Percentiles rank a stretch among this genome's conserved stretches.
Conservation (phyloP, 495 filamentous ascomycete genomes). For the Acidomyces sp. region DNA sequence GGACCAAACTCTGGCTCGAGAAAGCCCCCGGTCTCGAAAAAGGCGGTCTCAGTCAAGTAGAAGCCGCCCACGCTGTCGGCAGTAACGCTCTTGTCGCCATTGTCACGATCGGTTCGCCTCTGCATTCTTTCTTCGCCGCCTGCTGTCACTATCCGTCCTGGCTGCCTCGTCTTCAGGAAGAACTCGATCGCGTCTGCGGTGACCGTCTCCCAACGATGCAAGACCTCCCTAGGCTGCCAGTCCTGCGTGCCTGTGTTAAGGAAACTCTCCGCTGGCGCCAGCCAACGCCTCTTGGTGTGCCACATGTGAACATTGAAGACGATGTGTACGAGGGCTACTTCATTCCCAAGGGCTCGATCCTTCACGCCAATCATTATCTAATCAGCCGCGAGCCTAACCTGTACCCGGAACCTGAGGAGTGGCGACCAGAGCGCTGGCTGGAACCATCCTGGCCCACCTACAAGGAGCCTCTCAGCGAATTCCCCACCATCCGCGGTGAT, state of each 20-base stretch:
- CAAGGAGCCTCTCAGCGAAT: constrained; percentile 35
- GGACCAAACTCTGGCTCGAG: constrained; percentile 8
- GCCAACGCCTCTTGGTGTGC: constrained; percentile 21
- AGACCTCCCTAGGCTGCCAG: constrained; percentile 17
- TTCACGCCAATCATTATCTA: constrained; percentile 24
- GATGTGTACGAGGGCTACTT: constrained; percentile 27
- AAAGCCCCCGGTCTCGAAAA: constrained; percentile 2
- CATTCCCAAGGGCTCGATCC: constrained; percentile 26
- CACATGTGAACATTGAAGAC: constrained; percentile 24
- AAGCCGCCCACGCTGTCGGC: constrained; percentile 7
- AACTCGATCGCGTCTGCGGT: constrained; percentile 22
- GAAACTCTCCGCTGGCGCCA: constrained; percentile 30
- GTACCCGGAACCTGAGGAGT: constrained; percentile 26
- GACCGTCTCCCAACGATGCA: constrained; percentile 10
- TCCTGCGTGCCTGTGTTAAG: constrained; percentile 20
- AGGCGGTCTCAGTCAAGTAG: constrained; percentile 1
- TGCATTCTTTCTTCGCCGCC: constrained; percentile 8
- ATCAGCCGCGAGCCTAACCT: constrained; percentile 22
- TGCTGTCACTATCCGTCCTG: constrained; percentile 7
- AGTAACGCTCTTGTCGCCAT: constrained; percentile 8
- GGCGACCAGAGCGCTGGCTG: constrained; percentile 26
- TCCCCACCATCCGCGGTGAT: constrained; percentile 38
- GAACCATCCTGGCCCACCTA: constrained; percentile 37
- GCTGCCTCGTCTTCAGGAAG: constrained; percentile 18
- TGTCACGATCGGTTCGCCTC: constrained; percentile 2